Percentiles rank a stretch among this genome's conserved stretches.
Conservation (phyloP, 1,284 basidiomycete species). For the Blastosporella zonata region DNA sequence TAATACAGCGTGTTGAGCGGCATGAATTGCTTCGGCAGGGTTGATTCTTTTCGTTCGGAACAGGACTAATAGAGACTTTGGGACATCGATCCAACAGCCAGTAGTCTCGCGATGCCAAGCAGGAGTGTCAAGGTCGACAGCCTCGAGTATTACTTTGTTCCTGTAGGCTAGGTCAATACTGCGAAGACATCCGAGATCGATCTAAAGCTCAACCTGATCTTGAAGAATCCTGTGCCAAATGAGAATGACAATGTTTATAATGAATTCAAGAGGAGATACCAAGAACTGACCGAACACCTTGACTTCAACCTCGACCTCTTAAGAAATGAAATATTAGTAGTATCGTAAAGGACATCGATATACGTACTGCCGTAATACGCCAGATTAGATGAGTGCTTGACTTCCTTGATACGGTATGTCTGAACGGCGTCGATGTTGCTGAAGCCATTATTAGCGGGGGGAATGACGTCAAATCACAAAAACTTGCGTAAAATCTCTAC, state of each 20-base stretch:
- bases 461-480: not conserved
- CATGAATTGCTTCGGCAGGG: conserved; percentile 77
- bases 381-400: conserved; percentile 54
- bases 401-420: conserved; percentile 73
- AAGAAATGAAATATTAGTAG: conserved; percentile 2
- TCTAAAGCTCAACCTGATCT: conserved; percentile 48
- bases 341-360: not conserved
- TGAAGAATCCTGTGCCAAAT: conserved; percentile 46
- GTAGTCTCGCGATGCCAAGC: conserved; percentile 75
- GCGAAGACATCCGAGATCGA: not conserved
- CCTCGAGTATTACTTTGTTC: conserved; percentile 69
- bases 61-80: conserved; percentile 47
- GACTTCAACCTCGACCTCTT: conserved; percentile 68
- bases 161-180: conserved; percentile 30
- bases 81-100: conserved; percentile 87
- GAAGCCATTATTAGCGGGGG: conserved; percentile 5
- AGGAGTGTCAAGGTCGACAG: conserved; percentile 77
- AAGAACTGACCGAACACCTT: conserved; percentile 69
- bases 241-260: not conserved
- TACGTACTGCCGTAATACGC: conserved; percentile 74
- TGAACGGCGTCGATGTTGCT: conserved; percentile 80
- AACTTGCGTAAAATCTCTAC: conserved; percentile 72
- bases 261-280: too few relatives aligned
- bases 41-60: conserved; percentile 60
- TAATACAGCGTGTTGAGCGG: conserved; percentile 81